Evolutionary conservation across 371 early-diverging fungal species (phyloP).

Genomic region (Mucor sp.): DNA sequence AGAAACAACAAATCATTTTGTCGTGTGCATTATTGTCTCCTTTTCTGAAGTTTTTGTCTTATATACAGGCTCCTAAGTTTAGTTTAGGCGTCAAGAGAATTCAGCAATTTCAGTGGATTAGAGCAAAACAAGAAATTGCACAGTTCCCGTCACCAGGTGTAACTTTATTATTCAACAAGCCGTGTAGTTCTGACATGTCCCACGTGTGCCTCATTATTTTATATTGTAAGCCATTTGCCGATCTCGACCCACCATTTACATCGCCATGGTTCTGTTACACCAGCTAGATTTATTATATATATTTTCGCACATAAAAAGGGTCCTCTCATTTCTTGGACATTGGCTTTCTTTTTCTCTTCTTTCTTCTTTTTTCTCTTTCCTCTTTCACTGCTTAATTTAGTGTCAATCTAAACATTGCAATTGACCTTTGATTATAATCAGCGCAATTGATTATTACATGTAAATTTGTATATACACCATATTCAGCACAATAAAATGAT

Average conservation of each 20-base stretch:
- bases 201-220: conserved; percentile 13
- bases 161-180: neutral
- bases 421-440: neutral
- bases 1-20: neutral
- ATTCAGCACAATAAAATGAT: neutral
- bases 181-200: conserved; percentile 17
- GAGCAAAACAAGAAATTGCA: neutral
- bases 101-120: neutral
- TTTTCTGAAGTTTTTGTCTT: neutral
- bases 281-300: conserved; percentile 11
- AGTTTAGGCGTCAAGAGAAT: neutral
- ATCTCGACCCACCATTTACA: conserved; percentile 14
- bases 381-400: neutral
- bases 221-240: conserved; percentile 5
- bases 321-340: conserved; percentile 1
- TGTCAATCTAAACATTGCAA: neutral
- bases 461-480: neutral
- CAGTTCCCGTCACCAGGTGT: conserved; percentile 3
- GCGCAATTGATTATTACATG: neutral
- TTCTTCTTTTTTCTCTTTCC: conserved; percentile 2
- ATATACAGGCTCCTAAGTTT: neutral
- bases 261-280: conserved; percentile 26
- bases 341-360: conserved; percentile 1
- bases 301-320: conserved; percentile 23
- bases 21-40: neutral